Base-by-base conservation (phyloP, 306 rosid genomes). In the Castanospermum australe region DNA sequence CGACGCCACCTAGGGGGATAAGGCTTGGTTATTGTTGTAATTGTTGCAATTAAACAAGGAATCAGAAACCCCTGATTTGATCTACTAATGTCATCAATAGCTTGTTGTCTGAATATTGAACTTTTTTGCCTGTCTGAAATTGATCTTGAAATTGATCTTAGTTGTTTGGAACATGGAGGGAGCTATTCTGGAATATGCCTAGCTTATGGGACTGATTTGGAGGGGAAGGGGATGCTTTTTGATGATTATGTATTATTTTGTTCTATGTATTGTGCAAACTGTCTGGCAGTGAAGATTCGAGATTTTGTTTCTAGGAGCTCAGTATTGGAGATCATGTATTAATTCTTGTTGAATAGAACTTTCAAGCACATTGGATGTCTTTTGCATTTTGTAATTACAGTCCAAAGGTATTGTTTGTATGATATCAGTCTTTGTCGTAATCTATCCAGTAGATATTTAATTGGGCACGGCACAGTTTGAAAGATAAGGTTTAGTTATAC, bases 211-310 rank as follows among this genome's bases (percentile, higher is more conserved):
- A 25, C 39, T 76, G 54, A 32, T 60, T 41, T 82, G 81, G 66
- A 32, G 38, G 60, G 56, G n/a, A n/a, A 35, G 22, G 39, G 44
- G 59, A 2, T 47, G 0, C 2, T 38, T 82, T 39, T 68, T 67
- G 66, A 59, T 24, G 22, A 57, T 76, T 25, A 13, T 51, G 35
- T 33, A 30, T 51, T 54, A 39, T 70, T 38, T 64, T 17, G 4
- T 76, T 66, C 54, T n/a, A 11, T 44, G 64, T 33, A 32, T 30
- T 24, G 41, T 55, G 2, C 48, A 52, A 71, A 36, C n/a, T 73
- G 62, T 54, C 62, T 55, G 63, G 41, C 47, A 62, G 15, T 63
- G 70, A 54, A 44, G 73, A 52, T 61, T 71, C n/a, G n/a, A 51
- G 71, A 41, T n/a, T 50, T 24, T 61, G 57, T 56, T 42, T 67